Evolutionary conservation across 2,329 filamentous ascomycete species (phyloP).

Genomic region (Fusarium pseudoanthophilum): DNA sequence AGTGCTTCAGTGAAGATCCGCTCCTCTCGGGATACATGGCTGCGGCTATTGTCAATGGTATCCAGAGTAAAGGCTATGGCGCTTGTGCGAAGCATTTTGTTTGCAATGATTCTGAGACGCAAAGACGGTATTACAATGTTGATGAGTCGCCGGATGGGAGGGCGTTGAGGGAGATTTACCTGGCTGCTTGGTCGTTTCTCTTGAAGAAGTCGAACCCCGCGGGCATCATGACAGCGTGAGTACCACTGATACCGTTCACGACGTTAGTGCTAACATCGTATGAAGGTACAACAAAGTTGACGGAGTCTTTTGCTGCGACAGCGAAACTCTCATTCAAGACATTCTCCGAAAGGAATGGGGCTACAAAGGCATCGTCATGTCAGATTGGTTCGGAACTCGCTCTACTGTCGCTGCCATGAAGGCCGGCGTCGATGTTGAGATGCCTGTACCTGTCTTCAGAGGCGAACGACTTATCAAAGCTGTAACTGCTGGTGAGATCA

Average conservation of each 20-base stretch:
- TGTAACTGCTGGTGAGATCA: background rate
- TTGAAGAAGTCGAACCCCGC: conserved; percentile 15
- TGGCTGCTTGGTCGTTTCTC: conserved; percentile 30
- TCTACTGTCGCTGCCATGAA: conserved; percentile 1
- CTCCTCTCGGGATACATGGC: conserved; percentile 26
- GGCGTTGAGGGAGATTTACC: conserved; percentile 26
- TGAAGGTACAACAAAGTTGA: conserved; percentile 35
- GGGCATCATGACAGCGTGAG: conserved; percentile 34
- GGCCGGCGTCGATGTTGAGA: conserved; percentile 30
- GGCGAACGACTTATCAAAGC: conserved; percentile 15
- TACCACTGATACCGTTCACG: fast-evolving
- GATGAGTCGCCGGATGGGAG: conserved; percentile 7
- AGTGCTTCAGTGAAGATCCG: conserved; percentile 36
- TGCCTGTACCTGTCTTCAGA: conserved; percentile 29
- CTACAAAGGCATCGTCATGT: conserved; percentile 26
- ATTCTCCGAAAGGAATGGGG: conserved; percentile 29
- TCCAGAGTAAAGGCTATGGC: conserved; percentile 17
- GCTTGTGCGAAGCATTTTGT: conserved; percentile 29
- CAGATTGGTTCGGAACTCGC: conserved; percentile 37
- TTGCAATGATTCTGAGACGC: conserved; percentile 31
- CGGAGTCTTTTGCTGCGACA: conserved; percentile 17
- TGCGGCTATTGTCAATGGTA: conserved; percentile 28
- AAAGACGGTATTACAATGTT: conserved; percentile 25
- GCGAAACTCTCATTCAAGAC: background rate
- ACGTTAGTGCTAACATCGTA: fast-evolving